Base-by-base conservation (phyloP, 305 asterid species). In the Rubia peregrina region DNA sequence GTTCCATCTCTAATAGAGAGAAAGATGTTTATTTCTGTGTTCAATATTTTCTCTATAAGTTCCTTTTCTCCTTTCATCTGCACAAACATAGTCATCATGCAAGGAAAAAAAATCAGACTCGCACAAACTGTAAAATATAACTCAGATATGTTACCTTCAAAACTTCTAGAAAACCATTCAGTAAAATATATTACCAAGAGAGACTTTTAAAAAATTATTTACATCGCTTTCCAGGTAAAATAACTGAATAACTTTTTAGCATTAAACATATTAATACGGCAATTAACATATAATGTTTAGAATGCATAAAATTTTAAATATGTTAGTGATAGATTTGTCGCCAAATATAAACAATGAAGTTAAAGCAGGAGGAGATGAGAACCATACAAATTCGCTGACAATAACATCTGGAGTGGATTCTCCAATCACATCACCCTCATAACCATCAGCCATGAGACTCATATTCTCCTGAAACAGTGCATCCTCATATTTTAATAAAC, bases 1-100 rank as follows among this genome's bases (percentile, higher is more conserved):
- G 88, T 94, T 62, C 97, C 99, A 76, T 94, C 97, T 87, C 99
- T 85, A 65, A 94, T 91, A 24, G 97, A 70, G 10, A 84, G 95
- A 86, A 94, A 94, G 66, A 94, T 89, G 72, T 87, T 94, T 60
- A 94, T 94, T 79, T 94, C 96, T 4, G 96, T 91, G 88, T 89
- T 94, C 82, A 91, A 68, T 78, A 94, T 91, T 75, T 91, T 94
- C 85, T 91, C 98, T 10, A 94, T 80, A 3, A 91, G 93, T 79
- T 91, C 96, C 73, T 79, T 89, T 84, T 91, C 97, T 24, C 99
- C 96, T 83, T 85, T 89, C 97, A 91, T 89, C 99, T 91, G 87
- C 63, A 68, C 30, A 76, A 49, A 14, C 13, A 61, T 70, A 11
- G 1, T 16, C 40, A 55, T 55, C 14, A 51, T 17, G 22, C 9